These are phyloP conservation scores for Kodamaea fungicola DNA, from an alignment of 1,139 yeast species.

Conservation along the genomic window DNA sequence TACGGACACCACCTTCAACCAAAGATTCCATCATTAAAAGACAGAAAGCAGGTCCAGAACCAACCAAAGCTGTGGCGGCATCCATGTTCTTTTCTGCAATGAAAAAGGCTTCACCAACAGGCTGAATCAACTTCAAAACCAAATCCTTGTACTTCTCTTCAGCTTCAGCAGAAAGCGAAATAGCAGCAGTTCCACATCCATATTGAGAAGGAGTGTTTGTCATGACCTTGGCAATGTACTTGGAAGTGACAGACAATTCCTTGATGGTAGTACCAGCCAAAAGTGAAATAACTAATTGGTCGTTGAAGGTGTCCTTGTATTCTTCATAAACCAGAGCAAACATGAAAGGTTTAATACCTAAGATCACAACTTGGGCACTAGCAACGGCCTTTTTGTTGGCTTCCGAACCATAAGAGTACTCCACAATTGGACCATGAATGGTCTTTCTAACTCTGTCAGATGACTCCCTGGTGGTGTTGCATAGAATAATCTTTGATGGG, in stretches of 20 bases:
- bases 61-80: constrained; percentile 92
- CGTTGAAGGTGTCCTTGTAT: constrained; percentile 40
- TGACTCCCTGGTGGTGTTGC: constrained; percentile 61
- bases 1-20: constrained; percentile 90
- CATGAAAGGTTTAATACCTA: constrained; percentile 86
- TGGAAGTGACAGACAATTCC: constrained; percentile 54
- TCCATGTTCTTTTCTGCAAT: constrained; percentile 91
- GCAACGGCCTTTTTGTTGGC: constrained; percentile 55
- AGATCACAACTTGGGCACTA: constrained; percentile 64
- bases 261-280: constrained; percentile 90
- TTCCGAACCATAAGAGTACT: constrained; percentile 49
- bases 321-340: constrained; percentile 56
- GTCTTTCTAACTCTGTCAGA: constrained; percentile 42
- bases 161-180: constrained; percentile 59
- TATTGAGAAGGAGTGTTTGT: constrained; percentile 94
- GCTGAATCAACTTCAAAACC: constrained; percentile 56
- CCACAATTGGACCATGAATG: constrained; percentile 44
- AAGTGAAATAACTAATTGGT: constrained; percentile 72
- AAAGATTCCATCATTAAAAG: constrained; percentile 86
- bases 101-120: constrained; percentile 70
- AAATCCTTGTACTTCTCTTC: constrained; percentile 45
- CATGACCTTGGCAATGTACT: constrained; percentile 84
- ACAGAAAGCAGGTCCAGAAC: constrained; percentile 96
- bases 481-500: constrained; percentile 72
- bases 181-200: constrained; percentile 92